Evolutionary conservation across 1,284 basidiomycete species (phyloP).

Genomic region (Moesziomyces aphidis): DNA sequence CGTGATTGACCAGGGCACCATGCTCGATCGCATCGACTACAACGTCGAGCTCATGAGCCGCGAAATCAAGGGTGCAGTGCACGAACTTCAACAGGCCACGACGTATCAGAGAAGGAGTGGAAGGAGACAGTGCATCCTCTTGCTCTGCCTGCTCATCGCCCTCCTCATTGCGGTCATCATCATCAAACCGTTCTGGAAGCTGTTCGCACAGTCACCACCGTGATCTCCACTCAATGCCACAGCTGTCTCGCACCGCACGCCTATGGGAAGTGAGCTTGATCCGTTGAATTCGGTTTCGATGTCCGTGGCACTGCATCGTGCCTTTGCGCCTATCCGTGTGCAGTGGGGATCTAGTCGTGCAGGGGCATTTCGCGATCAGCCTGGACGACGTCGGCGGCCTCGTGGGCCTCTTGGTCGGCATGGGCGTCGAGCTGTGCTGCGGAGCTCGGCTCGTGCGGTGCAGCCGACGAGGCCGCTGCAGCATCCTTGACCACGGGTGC

Average conservation of each 20-base stretch:
- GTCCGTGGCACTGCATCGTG: too few species aligned
- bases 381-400: conserved; percentile 38
- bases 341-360: neutral
- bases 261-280: too few species aligned
- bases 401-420: conserved; percentile 46
- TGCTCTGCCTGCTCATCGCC: conserved; percentile 88
- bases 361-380: conserved; percentile 12
- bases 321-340: too few species aligned
- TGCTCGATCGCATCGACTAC: conserved; percentile 95
- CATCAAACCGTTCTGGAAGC: conserved; percentile 75
- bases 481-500: conserved; percentile 16
- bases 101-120: conserved; percentile 94
- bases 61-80: conserved; percentile 83
- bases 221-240: too few species aligned
- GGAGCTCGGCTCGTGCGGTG: conserved; percentile 13
- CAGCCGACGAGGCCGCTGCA: neutral
- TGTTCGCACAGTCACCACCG: conserved; percentile 2
- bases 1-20: conserved; percentile 97
- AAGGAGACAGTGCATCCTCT: conserved; percentile 89
- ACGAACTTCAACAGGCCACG: conserved; percentile 84
- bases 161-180: conserved; percentile 83
- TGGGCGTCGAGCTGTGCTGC: conserved; percentile 22
- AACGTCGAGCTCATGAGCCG: conserved; percentile 92
- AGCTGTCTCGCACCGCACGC: too few species aligned
- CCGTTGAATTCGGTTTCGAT: too few species aligned